Base-by-base conservation (phyloP, 1,139 yeast species). In the Pneumocystis wakefieldiae region DNA sequence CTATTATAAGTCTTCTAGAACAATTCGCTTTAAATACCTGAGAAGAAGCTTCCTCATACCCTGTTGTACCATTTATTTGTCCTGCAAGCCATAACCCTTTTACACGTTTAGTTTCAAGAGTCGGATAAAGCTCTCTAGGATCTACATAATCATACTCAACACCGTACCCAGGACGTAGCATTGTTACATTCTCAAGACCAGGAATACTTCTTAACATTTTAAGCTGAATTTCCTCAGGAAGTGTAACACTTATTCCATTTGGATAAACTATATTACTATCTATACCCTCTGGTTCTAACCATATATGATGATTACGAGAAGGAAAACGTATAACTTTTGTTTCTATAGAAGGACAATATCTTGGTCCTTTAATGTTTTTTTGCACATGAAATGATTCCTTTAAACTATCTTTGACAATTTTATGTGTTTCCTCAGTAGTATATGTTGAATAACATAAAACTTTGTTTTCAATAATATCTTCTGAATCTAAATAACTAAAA, bases 21-120 rank as follows among this genome's bases (percentile, higher is more conserved):
- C 15, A 24, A 12, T 19, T 37, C 7, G 3, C 3, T 19, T 57
- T 12, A 57, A 39, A 37, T 57, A 57, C 59, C 57, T 65, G 67
- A 0, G 97, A 85, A 1, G 97, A 96, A 0, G 99, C 99, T 73
- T 94, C 99, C 75, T 94, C 99, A 70, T 94, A 94, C 0, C 99
- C 99, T 0, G 99, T 94, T 0, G 99, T 94, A 59, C 99, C 99
- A 72, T 94, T 94, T 59, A 94, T 94, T 74, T 94, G 99, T 1
- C 99, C 99, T 0, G 98, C 99, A 63, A 94, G 77, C 71, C 76
- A 94, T 59, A 94, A 75, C 0, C 97, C 97, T 19, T 79, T 76
- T 0, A 94, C 83, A 5, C 82, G 74, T 70, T 88, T 90, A 0
- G 97, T 89, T 72, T 92, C 96, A 60, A 94, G 74, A 0, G 95